Evolutionary conservation across 1,139 yeast genomes (phyloP).

Genomic region (Blastobotrys apis): DNA sequence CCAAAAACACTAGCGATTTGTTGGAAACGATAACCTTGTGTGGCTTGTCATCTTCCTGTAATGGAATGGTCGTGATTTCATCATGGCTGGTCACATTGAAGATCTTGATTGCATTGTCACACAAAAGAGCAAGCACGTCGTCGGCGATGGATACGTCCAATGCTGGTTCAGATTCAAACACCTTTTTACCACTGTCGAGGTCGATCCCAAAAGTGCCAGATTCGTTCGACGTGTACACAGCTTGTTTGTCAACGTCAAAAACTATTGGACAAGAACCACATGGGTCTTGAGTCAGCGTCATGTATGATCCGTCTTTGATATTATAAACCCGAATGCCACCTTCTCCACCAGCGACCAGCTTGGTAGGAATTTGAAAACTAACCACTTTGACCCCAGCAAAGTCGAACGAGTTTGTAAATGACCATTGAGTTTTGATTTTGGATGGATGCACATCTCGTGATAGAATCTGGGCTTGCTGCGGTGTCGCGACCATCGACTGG

Average conservation of each 20-base stretch:
- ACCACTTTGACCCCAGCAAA: neutral
- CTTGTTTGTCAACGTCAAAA: neutral
- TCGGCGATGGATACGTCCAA: neutral
- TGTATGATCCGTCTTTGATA: neutral
- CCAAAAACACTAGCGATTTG: neutral
- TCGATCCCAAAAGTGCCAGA: neutral
- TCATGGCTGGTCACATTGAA: neutral
- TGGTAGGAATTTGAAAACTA: neutral
- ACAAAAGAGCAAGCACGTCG: neutral
- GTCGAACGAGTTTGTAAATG: neutral
- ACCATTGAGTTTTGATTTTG: slow-evolving; percentile 9
- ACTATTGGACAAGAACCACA: too few species aligned
- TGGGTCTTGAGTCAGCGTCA: neutral
- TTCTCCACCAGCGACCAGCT: slow-evolving; percentile 6
- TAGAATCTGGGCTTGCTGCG: too few species aligned
- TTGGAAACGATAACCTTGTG: neutral
- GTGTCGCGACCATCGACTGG: neutral
- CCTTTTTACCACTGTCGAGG: neutral
- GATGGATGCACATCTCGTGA: slow-evolving; percentile 18
- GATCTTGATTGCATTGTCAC: neutral
- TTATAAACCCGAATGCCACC: slow-evolving; percentile 4
- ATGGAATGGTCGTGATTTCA: neutral
- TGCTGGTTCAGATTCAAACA: neutral
- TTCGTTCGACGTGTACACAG: neutral
- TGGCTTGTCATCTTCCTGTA: neutral